Conservation (phyloP, 2,329 filamentous ascomycete species). For the Metarhizium rileyi region DNA sequence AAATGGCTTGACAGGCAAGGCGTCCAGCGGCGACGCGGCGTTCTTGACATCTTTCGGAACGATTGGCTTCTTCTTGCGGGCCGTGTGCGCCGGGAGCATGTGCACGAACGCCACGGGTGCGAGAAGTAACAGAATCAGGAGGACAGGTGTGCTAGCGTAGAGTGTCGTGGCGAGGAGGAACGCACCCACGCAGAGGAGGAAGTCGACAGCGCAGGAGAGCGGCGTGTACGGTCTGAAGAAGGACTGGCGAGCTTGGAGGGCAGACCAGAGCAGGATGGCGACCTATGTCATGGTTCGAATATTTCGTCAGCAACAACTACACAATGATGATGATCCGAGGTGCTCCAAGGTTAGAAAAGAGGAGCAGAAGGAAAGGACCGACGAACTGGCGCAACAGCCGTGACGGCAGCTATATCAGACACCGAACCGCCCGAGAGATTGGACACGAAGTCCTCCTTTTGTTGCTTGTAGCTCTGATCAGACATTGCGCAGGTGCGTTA, state of each 20-base stretch:
- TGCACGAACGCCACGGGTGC: slow-evolving; percentile 59
- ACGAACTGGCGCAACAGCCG: slow-evolving; percentile 70
- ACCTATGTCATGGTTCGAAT: slow-evolving; percentile 40
- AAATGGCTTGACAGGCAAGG: slow-evolving; percentile 78
- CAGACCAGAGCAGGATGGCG: slow-evolving; percentile 78
- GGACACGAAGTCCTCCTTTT: slow-evolving; percentile 94
- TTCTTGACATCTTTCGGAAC: not conserved
- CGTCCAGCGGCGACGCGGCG: slow-evolving; percentile 17
- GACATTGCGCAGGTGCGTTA: slow-evolving; percentile 21
- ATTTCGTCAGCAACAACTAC: not conserved
- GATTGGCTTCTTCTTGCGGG: slow-evolving; percentile 14
- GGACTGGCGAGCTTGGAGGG: slow-evolving; percentile 70
- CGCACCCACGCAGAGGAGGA: slow-evolving; percentile 74
- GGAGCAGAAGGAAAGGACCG: not conserved
- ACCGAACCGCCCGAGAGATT: slow-evolving; percentile 77
- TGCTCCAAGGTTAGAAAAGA: not conserved
- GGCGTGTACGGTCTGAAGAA: slow-evolving; percentile 72
- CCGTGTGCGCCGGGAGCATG: slow-evolving; percentile 35
- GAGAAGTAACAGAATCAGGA: slow-evolving; percentile 66
- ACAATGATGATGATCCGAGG: not conserved
- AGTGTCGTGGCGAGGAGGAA: slow-evolving; percentile 79
- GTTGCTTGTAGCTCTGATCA: slow-evolving; percentile 64
- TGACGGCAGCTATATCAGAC: slow-evolving; percentile 78
- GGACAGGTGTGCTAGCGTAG: slow-evolving; percentile 64
- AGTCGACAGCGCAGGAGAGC: slow-evolving; percentile 65